Percentiles rank a stretch among this genome's conserved stretches.
These are phyloP conservation scores for Pythium myriotylum DNA, from an alignment of 352 stramenopile species.

Conservation along the genomic window DNA sequence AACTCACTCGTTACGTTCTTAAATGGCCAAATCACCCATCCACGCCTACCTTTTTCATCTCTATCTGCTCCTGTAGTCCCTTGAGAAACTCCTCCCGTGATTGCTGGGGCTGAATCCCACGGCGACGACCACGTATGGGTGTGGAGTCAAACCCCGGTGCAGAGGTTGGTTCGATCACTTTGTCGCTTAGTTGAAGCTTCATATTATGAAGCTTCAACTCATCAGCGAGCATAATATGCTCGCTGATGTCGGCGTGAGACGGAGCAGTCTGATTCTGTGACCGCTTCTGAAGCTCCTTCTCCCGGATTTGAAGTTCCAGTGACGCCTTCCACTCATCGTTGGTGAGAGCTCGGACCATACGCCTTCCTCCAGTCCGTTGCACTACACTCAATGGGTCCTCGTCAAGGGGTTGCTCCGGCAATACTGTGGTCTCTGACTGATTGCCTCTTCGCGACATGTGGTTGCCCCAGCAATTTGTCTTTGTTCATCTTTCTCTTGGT, in stretches of 20 bases:
- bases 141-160: not conserved
- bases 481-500: conserved; percentile 36
- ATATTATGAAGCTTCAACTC: no score
- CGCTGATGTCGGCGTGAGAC: not conserved
- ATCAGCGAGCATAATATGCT: no score
- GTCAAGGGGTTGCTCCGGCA: conserved; percentile 1
- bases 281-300: conserved; percentile 31
- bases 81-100: conserved; percentile 43
- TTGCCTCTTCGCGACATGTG: not conserved
- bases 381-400: not conserved
- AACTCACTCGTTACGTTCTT: no score
- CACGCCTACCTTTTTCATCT: conserved; percentile 55
- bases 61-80: conserved; percentile 50
- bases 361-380: conserved; percentile 18
- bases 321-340: conserved; percentile 44
- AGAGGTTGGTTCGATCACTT: no score
- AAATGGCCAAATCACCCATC: no score
- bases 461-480: not conserved
- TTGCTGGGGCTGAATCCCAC: conserved; percentile 17
- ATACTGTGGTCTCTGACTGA: not conserved
- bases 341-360: conserved; percentile 42
- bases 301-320: conserved; percentile 52
- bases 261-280: conserved; percentile 27
- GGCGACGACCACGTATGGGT: conserved; percentile 1
- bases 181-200: no score